phyloP scores from a whole-genome alignment of 2,329 filamentous ascomycete species.

The Ophiostoma sp. region DNA sequence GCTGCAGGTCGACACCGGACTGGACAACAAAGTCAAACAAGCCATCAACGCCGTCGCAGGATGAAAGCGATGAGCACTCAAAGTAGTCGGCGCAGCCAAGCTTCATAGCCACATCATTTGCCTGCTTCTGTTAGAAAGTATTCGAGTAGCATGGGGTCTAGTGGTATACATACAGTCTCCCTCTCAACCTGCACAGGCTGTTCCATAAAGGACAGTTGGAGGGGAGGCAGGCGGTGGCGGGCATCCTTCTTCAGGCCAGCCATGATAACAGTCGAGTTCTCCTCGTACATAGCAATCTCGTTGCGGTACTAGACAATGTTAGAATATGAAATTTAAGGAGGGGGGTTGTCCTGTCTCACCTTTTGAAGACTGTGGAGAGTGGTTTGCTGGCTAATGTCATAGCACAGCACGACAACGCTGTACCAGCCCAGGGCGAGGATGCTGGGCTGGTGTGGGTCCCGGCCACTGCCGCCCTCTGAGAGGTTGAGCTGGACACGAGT shows the following conservation, averaged over 20 bases:
- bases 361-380: constrained; percentile 23
- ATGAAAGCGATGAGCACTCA: constrained; percentile 27
- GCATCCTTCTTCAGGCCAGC: constrained; percentile 28
- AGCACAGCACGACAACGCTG: constrained; percentile 28
- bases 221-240: constrained; percentile 24
- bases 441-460: constrained; percentile 20
- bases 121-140: constrained; percentile 10
- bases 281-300: constrained; percentile 26
- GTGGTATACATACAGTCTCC: background rate
- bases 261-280: constrained; percentile 26
- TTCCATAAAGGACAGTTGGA: constrained; percentile 25
- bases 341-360: constrained; percentile 7
- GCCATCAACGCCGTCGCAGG: constrained; percentile 25
- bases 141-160: no score
- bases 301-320: constrained; percentile 23
- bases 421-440: constrained; percentile 26
- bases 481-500: constrained; percentile 24
- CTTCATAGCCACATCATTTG: constrained; percentile 12
- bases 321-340: background rate
- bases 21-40: constrained; percentile 25
- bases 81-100: constrained; percentile 25
- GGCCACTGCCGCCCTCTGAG: constrained; percentile 24
- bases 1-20: constrained; percentile 24
- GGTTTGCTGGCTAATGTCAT: constrained; percentile 23
- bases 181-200: constrained; percentile 23